Conservation (phyloP, 768 basidiomycete species). For the Kwoniella botswanensis region DNA sequence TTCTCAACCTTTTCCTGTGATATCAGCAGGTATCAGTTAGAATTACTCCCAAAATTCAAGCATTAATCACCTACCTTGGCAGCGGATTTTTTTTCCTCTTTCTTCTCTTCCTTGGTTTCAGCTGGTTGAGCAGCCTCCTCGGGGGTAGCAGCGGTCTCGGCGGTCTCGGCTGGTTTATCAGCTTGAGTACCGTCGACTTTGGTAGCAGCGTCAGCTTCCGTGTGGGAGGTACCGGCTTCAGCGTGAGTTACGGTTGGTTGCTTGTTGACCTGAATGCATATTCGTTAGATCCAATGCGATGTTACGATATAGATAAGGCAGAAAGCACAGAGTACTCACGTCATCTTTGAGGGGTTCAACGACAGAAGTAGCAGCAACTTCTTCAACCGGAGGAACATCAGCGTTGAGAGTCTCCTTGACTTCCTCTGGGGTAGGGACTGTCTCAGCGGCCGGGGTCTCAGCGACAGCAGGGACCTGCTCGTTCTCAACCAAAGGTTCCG, state of each 20-base stretch:
- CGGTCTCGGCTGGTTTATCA: conserved; percentile 50
- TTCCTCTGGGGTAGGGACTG: conserved; percentile 61
- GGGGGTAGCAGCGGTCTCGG: conserved; percentile 17
- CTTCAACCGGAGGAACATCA: conserved; percentile 32
- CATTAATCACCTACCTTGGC: conserved; percentile 44
- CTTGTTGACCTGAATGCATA: conserved; percentile 27
- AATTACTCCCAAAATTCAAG: too few species aligned
- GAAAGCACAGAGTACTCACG: conserved; percentile 20
- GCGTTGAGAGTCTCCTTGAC: conserved; percentile 45
- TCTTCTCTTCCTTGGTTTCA: conserved; percentile 42
- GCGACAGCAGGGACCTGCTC: conserved; percentile 41
- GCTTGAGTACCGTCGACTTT: conserved; percentile 49
- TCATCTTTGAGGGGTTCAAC: conserved; percentile 32
- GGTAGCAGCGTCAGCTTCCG: conserved; percentile 45
- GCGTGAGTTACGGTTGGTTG: conserved; percentile 52
- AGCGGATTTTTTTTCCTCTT: conserved; percentile 47
- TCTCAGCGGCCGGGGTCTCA: conserved; percentile 58
- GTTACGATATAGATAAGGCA: not conserved
- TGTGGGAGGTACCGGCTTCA: conserved; percentile 50
- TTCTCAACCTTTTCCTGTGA: conserved; percentile 62
- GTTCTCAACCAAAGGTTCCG: conserved; percentile 6
- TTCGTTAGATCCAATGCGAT: not conserved
- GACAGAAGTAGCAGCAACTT: conserved; percentile 27
- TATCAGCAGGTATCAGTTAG: not conserved
- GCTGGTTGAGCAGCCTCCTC: conserved; percentile 53